These are phyloP conservation scores for Dactylellina cionopaga DNA, from an alignment of 2,329 filamentous ascomycete genomes.

Conservation along the genomic window DNA sequence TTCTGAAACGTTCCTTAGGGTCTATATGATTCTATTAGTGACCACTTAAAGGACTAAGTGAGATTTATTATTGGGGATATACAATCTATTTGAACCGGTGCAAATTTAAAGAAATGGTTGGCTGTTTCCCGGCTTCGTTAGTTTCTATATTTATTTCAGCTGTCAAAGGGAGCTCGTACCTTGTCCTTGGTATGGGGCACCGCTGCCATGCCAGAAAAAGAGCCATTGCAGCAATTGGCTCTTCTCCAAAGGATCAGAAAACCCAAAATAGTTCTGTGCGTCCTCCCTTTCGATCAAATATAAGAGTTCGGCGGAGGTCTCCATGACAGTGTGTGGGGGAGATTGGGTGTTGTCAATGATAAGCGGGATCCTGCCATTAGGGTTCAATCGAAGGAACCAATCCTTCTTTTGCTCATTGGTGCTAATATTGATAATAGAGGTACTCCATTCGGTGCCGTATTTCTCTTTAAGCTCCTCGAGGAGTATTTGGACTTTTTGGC, in stretches of 20 bases:
- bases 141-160: slow-evolving; percentile 55
- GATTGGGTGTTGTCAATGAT: slow-evolving; percentile 65
- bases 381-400: slow-evolving; percentile 65
- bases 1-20: slow-evolving; percentile 66
- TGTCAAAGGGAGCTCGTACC: background rate
- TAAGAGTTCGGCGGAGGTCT: slow-evolving; percentile 67
- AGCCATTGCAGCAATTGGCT: slow-evolving; percentile 66
- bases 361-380: slow-evolving; percentile 65
- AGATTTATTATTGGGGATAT: slow-evolving; percentile 37
- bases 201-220: slow-evolving; percentile 67
- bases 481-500: slow-evolving; percentile 66
- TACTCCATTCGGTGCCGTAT: slow-evolving; percentile 66
- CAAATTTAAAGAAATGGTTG: slow-evolving; percentile 63
- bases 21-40: slow-evolving; percentile 52
- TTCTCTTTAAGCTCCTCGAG: slow-evolving; percentile 67
- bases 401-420: slow-evolving; percentile 69
- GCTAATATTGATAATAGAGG: slow-evolving; percentile 64
- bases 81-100: slow-evolving; percentile 64
- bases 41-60: slow-evolving; percentile 6
- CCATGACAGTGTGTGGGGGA: slow-evolving; percentile 66
- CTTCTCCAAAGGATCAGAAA: slow-evolving; percentile 66
- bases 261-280: slow-evolving; percentile 65
- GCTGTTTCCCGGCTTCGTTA: slow-evolving; percentile 58
- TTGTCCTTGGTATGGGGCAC: slow-evolving; percentile 63
- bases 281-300: slow-evolving; percentile 67